Evolutionary conservation across 768 basidiomycete genomes (phyloP), one percentile per base, ranked within the genome.

Genomic region (Nidularia pulvinata): DNA sequence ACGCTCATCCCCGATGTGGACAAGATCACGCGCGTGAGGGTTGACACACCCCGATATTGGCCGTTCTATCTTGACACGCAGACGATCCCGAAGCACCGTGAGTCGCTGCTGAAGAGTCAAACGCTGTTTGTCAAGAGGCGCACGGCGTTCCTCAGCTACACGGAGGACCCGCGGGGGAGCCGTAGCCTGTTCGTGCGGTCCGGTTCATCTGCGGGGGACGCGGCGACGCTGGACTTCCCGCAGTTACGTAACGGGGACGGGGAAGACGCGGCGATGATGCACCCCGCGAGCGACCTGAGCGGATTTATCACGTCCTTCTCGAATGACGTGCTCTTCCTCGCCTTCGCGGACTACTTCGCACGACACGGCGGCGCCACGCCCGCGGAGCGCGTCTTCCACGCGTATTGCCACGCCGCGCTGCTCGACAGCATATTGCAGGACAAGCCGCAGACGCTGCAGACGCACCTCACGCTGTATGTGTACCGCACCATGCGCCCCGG

Each of bases 11-110:
- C 95, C 0, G 90, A 95, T 57, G 82, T 98, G 57, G 86, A 91
- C 64, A 85, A 81, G 53, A 76, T 98, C 11, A 72, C 85, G 46
- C 88, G 91, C 4, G 88, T 99, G 60, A 79, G 89, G 46, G 87
- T 95, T 22, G 95, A 98, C 62, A 97, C 93, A 0, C 95, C 94
- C 13, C 85, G 97, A 5, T 98, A 99, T 68, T 97, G 93, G 92
- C 89, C 95, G 0, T 90, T 95, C 70, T 85, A 87, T 54, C 81
- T 98, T 34, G 90, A 95, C 61, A 82, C 90, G 16, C 79, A 84
- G 39, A 73, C 83, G 42, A 79, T 86, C 50, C 79, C 84, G 3
- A 79, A 77, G 11, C 89, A 96, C 65, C 83, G 83, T 48, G 80
- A 82, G 46, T 77, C 80, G 5, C 78, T 98, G 22, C 69, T 96